Evolutionary conservation across 2,329 filamentous ascomycete genomes (phyloP).

Genomic region (Rutstroemia sydowiana): DNA sequence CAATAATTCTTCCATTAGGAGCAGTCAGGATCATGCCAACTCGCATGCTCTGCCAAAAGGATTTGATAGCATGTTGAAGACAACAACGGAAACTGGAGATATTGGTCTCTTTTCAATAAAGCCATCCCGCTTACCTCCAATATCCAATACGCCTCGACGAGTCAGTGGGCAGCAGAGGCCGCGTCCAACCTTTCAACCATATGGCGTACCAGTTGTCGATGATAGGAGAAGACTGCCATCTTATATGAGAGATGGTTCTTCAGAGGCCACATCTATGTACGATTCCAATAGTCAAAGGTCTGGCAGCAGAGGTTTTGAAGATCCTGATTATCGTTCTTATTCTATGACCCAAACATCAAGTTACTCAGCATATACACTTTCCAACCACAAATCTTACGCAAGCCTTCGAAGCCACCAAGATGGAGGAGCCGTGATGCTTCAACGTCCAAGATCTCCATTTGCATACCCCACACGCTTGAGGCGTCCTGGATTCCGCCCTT

Average conservation of each 20-base stretch:
- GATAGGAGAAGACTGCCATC: conserved; percentile 41
- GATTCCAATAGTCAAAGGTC: conserved; percentile 43
- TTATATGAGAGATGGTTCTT: conserved; percentile 40
- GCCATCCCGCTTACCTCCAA: conserved; percentile 29
- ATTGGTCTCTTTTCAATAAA: conserved; percentile 53
- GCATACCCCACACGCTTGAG: conserved; percentile 51
- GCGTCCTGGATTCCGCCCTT: conserved; percentile 39
- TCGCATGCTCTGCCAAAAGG: conserved; percentile 43
- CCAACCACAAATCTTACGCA: conserved; percentile 40
- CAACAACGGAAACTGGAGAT: conserved; percentile 58
- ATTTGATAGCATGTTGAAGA: conserved; percentile 59
- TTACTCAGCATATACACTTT: conserved; percentile 31
- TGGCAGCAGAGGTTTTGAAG: conserved; percentile 34
- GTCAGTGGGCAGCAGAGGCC: conserved; percentile 14
- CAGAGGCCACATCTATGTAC: conserved; percentile 50
- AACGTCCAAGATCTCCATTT: conserved; percentile 51
- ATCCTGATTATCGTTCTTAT: conserved; percentile 41
- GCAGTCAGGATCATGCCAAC: conserved; percentile 32
- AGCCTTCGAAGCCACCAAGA: conserved; percentile 43
- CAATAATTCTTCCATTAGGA: conserved; percentile 35
- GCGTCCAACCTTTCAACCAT: conserved; percentile 19
- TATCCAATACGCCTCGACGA: conserved; percentile 19
- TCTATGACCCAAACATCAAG: conserved; percentile 44
- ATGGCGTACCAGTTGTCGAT: conserved; percentile 30
- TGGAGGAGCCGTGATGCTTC: conserved; percentile 30